Evolutionary conservation across 1,284 basidiomycete species (phyloP).

Genomic region (Puccinia horiana): DNA sequence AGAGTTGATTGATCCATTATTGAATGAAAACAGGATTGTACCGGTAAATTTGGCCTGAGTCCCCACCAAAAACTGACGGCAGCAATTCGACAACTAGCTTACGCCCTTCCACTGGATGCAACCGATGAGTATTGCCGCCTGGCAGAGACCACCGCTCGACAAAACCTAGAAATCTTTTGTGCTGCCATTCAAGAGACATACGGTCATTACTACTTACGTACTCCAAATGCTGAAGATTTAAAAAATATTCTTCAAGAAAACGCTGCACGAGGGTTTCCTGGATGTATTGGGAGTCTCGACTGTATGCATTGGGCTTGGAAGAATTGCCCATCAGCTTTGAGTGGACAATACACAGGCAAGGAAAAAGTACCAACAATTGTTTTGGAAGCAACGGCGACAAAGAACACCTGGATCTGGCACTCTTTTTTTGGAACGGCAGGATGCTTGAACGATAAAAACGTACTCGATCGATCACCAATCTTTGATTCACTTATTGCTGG

Average conservation of each 20-base stretch:
- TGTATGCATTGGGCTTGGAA: conserved; percentile 25
- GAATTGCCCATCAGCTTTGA: conserved; percentile 5
- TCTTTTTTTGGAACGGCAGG: conserved; percentile 15
- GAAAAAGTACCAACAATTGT: conserved; percentile 21
- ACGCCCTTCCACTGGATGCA: background rate
- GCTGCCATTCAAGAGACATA: background rate
- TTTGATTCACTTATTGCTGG: conserved; percentile 12
- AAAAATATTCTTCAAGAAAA: background rate
- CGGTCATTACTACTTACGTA: background rate
- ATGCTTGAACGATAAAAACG: conserved; percentile 27
- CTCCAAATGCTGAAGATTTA: background rate
- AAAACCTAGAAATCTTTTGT: background rate
- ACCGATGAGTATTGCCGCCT: conserved; percentile 15
- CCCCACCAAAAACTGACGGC: background rate
- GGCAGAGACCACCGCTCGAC: background rate
- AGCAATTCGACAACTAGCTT: background rate
- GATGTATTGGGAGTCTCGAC: conserved; percentile 1
- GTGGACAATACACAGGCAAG: conserved; percentile 20
- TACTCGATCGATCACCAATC: background rate
- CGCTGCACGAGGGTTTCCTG: background rate
- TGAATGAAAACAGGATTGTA: background rate
- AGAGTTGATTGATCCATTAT: no score
- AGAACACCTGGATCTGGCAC: conserved; percentile 26
- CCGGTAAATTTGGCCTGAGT: background rate
- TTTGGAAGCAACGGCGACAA: background rate